phyloP scores from a whole-genome alignment of 139 green algal genomes.

The Ulvella scutata region DNA sequence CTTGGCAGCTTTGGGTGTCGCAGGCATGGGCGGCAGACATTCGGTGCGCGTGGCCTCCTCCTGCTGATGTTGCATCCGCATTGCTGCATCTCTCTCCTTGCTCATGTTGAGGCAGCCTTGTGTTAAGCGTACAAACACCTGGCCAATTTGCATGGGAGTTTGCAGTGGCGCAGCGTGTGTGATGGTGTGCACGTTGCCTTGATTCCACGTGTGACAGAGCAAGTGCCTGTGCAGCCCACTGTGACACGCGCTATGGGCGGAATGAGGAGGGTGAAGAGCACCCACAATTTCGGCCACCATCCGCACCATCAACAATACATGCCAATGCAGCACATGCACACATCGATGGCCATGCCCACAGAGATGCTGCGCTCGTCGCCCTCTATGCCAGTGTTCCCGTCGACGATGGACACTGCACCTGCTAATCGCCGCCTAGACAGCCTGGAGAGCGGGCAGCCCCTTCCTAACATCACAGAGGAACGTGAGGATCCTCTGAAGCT shows the following conservation, averaged over 20 bases:
- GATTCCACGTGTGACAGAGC: too few species aligned
- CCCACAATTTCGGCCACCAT: background rate
- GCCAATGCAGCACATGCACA: background rate
- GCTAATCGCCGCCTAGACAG: background rate
- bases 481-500: background rate
- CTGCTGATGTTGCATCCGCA: background rate
- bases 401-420: background rate
- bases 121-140: too few species aligned
- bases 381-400: background rate
- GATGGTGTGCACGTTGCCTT: too few species aligned
- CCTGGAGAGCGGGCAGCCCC: too few species aligned
- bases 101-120: too few species aligned
- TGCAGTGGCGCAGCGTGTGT: too few species aligned
- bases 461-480: background rate
- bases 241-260: background rate
- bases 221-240: background rate
- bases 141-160: too few species aligned
- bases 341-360: background rate
- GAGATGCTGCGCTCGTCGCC: background rate
- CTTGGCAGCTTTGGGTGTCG: background rate
- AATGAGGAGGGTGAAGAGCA: slow-evolving; percentile 1
- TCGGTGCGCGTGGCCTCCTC: background rate
- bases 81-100: background rate
- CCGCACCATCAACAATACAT: background rate
- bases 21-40: background rate